These are phyloP conservation scores for Auricularia auricula-judae DNA, from an alignment of 768 basidiomycete genomes.

Conservation along the genomic window DNA sequence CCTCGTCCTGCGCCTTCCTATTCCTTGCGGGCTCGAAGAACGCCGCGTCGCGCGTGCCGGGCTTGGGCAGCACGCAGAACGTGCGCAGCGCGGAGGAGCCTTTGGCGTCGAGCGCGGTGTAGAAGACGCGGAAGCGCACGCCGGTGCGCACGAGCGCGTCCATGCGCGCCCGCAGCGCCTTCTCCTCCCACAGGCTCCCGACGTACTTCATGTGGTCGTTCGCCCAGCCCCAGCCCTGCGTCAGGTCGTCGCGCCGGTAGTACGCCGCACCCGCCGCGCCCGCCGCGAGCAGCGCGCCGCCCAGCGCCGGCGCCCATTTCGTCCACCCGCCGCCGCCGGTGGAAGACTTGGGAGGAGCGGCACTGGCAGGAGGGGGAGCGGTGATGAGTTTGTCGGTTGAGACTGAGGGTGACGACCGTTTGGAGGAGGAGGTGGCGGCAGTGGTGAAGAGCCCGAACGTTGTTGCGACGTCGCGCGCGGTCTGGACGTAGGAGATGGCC, in stretches of 20 bases:
- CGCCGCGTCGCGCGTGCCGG: conserved; percentile 22
- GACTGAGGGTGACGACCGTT: not conserved
- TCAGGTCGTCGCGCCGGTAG: conserved; percentile 66
- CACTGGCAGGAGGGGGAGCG: conserved; percentile 16
- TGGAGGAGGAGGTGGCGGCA: conserved; percentile 14
- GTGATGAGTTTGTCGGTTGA: conserved; percentile 3
- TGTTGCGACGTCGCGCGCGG: conserved; percentile 53
- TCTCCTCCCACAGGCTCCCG: conserved; percentile 74
- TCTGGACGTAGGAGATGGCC: conserved; percentile 55
- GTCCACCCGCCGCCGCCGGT: conserved; percentile 31
- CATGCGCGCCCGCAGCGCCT: conserved; percentile 47
- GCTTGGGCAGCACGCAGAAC: conserved; percentile 64
- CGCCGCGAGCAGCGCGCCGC: conserved; percentile 66
- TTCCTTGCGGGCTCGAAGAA: conserved; percentile 61
- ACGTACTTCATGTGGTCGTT: conserved; percentile 88
- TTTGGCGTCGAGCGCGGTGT: conserved; percentile 62
- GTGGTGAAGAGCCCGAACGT: conserved; percentile 43
- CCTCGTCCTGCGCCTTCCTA: conserved; percentile 57
- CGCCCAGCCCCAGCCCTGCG: conserved; percentile 59
- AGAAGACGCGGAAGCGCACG: conserved; percentile 52
- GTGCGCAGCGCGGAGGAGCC: conserved; percentile 45
- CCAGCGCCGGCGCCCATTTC: conserved; percentile 60
- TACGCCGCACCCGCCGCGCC: conserved; percentile 81
- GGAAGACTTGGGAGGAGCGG: conserved; percentile 3
- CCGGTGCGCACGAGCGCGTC: conserved; percentile 52